Evolutionary conservation across 352 stramenopile genomes (phyloP).

Genomic region (Globisporangium apiculatum): DNA sequence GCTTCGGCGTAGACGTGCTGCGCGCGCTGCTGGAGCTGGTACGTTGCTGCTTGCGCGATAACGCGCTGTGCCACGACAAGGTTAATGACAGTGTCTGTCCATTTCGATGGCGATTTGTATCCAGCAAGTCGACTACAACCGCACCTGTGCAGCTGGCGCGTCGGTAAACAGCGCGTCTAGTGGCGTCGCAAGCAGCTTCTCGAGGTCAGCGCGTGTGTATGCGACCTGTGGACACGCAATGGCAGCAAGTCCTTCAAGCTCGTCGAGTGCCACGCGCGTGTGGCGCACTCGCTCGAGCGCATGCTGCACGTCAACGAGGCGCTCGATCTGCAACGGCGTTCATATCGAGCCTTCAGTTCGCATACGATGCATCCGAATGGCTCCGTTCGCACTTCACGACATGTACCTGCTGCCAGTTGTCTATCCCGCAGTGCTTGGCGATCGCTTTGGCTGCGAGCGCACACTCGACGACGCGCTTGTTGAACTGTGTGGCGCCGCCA

Average conservation of each 20-base stretch:
- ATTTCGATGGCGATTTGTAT: too few species aligned
- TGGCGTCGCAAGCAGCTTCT: slow-evolving; percentile 15
- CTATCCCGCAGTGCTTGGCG: too few species aligned
- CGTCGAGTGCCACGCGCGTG: slow-evolving; percentile 9
- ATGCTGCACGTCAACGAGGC: slow-evolving; percentile 34
- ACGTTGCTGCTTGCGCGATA: slow-evolving; percentile 18
- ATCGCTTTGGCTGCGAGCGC: slow-evolving; percentile 66
- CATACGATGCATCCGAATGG: too few species aligned
- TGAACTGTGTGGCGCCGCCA: slow-evolving; percentile 40
- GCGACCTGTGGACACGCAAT: slow-evolving; percentile 17
- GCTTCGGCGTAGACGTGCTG: slow-evolving; percentile 68
- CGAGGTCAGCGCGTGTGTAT: slow-evolving; percentile 24
- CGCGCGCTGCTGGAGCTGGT: slow-evolving; percentile 51
- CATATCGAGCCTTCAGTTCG: too few species aligned
- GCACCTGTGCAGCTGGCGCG: slow-evolving; percentile 27
- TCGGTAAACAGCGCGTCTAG: slow-evolving; percentile 24
- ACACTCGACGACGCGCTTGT: slow-evolving; percentile 80
- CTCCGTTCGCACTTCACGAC: too few species aligned
- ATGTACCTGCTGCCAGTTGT: too few species aligned
- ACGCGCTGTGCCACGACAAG: slow-evolving; percentile 18
- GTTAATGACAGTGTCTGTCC: too few species aligned
- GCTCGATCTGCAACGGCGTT: slow-evolving; percentile 27
- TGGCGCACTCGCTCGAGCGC: slow-evolving; percentile 10
- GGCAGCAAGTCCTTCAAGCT: slow-evolving; percentile 22
- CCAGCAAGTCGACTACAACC: neutral